Evolutionary conservation across 768 basidiomycete genomes (phyloP).

Genomic region (Macrolepiota fuliginosa): DNA sequence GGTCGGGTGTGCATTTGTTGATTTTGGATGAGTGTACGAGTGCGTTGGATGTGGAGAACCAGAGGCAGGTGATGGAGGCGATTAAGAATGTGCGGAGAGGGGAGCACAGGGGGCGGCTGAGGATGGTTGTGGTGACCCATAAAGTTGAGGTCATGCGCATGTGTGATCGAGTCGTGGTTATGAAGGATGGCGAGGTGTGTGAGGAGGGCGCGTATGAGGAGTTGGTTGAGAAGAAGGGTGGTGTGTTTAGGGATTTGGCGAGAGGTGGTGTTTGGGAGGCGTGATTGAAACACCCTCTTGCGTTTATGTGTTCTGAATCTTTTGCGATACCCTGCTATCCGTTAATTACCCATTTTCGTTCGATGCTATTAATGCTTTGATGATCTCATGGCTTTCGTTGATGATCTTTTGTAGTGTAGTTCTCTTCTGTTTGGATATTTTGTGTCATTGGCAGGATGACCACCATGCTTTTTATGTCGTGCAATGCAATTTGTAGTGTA

Average conservation of each 20-base stretch:
- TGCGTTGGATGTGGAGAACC: constrained; percentile 84
- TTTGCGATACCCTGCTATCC: background rate
- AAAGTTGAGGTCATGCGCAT: constrained; percentile 86
- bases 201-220: constrained; percentile 79
- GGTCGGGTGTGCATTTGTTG: constrained; percentile 42
- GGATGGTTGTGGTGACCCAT: constrained; percentile 92
- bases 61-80: constrained; percentile 77
- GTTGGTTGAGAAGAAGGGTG: constrained; percentile 56
- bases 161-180: constrained; percentile 86
- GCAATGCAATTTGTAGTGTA: background rate
- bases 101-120: constrained; percentile 44
- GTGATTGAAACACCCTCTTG: constrained; percentile 1
- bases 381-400: background rate
- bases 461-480: background rate
- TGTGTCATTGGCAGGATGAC: background rate
- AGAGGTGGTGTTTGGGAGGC: constrained; percentile 63
- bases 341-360: background rate
- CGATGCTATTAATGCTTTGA: background rate
- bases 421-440: background rate
- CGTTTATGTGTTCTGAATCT: background rate
- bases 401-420: background rate
- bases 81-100: constrained; percentile 33
- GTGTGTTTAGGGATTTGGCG: constrained; percentile 76
- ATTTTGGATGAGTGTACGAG: constrained; percentile 96
- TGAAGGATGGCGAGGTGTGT: constrained; percentile 72